These are phyloP conservation scores for Teunomyces panamensis DNA, from an alignment of 805 yeast genomes.

Conservation along the genomic window DNA sequence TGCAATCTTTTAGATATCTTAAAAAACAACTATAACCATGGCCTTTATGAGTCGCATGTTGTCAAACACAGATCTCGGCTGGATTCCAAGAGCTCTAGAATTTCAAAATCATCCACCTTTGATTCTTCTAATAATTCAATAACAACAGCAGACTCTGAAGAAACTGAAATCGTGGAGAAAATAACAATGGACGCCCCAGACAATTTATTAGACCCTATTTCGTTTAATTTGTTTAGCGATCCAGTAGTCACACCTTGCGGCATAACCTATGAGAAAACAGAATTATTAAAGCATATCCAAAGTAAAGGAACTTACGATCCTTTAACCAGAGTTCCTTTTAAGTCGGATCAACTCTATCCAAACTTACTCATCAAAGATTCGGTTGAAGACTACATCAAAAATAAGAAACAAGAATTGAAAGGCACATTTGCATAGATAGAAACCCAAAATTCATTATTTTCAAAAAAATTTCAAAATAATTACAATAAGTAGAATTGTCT, in stretches of 20 bases:
- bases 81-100: neutral
- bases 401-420: conserved; percentile 4
- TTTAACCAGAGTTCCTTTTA: conserved; percentile 34
- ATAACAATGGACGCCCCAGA: conserved; percentile 15
- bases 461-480: conserved; percentile 2
- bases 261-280: conserved; percentile 14
- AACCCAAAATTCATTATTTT: neutral
- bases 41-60: conserved; percentile 15
- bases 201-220: conserved; percentile 13
- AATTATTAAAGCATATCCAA: conserved; percentile 10
- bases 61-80: conserved; percentile 7
- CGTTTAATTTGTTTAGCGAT: conserved; percentile 14
- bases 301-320: conserved; percentile 34
- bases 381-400: conserved; percentile 23
- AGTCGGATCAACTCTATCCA: conserved; percentile 34
- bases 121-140: neutral
- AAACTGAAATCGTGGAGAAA: conserved; percentile 2
- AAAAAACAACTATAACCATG: conserved; percentile 23
- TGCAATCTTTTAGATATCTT: conserved; percentile 18
- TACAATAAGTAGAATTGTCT: neutral
- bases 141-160: neutral
- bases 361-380: conserved; percentile 40
- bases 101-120: neutral
- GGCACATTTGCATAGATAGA: neutral
- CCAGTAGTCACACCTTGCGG: conserved; percentile 18